Evolutionary conservation across 768 basidiomycete species (phyloP).

Genomic region (Kwoniella heveanensis): DNA sequence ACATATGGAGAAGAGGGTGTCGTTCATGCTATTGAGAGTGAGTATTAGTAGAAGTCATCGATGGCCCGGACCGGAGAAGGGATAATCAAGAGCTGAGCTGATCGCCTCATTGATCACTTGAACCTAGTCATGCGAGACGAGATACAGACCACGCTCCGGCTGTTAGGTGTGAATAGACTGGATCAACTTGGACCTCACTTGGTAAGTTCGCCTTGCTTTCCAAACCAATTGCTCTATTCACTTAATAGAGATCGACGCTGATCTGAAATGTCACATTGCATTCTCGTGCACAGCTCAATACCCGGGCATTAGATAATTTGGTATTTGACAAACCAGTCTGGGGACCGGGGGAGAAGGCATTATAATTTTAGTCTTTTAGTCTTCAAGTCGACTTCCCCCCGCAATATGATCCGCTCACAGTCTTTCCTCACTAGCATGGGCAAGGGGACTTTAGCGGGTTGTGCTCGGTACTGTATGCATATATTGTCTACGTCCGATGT

Average conservation of each 20-base stretch:
- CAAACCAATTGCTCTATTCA: no score
- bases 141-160: constrained; percentile 57
- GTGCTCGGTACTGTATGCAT: no score
- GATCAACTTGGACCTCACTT: constrained; percentile 57
- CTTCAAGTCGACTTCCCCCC: no score
- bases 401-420: no score
- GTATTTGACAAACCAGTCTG: constrained; percentile 16
- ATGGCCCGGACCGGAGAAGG: not conserved
- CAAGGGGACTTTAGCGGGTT: no score
- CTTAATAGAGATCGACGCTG: not conserved
- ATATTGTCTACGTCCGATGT: no score
- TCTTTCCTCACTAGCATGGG: no score
- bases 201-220: constrained; percentile 28
- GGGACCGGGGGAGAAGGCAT: constrained; percentile 16
- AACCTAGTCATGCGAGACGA: constrained; percentile 58
- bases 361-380: constrained; percentile 7
- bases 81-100: no score
- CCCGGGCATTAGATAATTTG: constrained; percentile 17
- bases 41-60: constrained; percentile 8
- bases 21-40: constrained; percentile 54
- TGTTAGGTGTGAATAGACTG: constrained; percentile 57
- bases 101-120: not conserved
- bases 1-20: constrained; percentile 57
- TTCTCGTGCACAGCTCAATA: constrained; percentile 14
- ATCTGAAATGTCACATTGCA: not conserved